Conservation (phyloP, 2,329 filamentous ascomycete species). For the Epichloe baconii region DNA sequence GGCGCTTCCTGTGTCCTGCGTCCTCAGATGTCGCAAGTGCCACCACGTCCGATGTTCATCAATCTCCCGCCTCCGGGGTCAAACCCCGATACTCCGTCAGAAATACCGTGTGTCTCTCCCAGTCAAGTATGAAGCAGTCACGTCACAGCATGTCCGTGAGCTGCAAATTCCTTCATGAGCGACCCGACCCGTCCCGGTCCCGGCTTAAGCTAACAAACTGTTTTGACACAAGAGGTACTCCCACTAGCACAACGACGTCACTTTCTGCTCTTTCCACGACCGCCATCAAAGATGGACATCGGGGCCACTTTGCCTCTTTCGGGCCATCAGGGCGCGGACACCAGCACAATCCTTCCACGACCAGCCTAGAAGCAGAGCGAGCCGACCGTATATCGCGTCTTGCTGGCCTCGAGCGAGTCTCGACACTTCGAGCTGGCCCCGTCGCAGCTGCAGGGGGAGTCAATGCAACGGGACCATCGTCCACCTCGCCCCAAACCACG, state of each 20-base stretch:
- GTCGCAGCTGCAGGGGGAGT: constrained; percentile 19
- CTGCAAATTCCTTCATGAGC: neutral
- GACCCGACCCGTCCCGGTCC: neutral
- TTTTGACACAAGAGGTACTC: constrained; percentile 47
- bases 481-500: constrained; percentile 36
- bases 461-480: constrained; percentile 14
- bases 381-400: constrained; percentile 91
- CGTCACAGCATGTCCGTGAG: neutral
- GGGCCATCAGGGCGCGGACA: constrained; percentile 40
- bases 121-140: neutral
- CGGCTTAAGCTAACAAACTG: neutral
- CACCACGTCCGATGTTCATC: constrained; percentile 54
- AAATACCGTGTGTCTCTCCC: constrained; percentile 59
- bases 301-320: constrained; percentile 53
- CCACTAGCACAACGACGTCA: constrained; percentile 83
- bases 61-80: constrained; percentile 74
- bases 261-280: constrained; percentile 86
- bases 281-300: constrained; percentile 92
- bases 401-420: constrained; percentile 78
- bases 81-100: constrained; percentile 73
- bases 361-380: constrained; percentile 78
- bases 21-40: constrained; percentile 25
- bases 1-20: neutral
- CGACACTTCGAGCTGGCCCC: constrained; percentile 51
- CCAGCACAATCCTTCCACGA: constrained; percentile 46